Evolutionary conservation across 495 filamentous ascomycete genomes (phyloP).

Genomic region (Podospora pseudocomata): DNA sequence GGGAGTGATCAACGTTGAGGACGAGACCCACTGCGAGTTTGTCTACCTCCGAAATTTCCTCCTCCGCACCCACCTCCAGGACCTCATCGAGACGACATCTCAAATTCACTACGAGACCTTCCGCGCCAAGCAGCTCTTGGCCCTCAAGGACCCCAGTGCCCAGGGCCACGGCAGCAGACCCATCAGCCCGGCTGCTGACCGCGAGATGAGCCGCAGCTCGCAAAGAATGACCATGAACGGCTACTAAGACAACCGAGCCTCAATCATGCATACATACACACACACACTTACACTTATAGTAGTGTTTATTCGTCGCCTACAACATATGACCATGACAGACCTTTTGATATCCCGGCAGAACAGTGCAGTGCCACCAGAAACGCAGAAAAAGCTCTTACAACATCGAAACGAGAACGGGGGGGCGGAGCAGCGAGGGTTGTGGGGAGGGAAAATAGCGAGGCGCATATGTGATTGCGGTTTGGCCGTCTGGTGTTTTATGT

Average conservation of each 20-base stretch:
- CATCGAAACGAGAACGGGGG: slow-evolving; percentile 5
- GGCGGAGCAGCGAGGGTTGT: slow-evolving; percentile 10
- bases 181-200: slow-evolving; percentile 89
- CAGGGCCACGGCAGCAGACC: slow-evolving; percentile 83
- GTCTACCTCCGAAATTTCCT: slow-evolving; percentile 97
- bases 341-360: slow-evolving; percentile 25
- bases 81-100: slow-evolving; percentile 98
- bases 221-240: slow-evolving; percentile 98
- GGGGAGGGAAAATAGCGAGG: slow-evolving; percentile 23
- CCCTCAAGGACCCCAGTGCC: slow-evolving; percentile 95
- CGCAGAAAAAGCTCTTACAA: slow-evolving; percentile 14
- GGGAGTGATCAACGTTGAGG: slow-evolving; percentile 99
- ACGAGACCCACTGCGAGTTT: slow-evolving; percentile 99
- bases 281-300: neutral
- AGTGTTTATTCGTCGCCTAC: slow-evolving; percentile 11
- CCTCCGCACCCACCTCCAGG: slow-evolving; percentile 91
- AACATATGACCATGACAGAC: slow-evolving; percentile 17
- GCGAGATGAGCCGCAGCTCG: slow-evolving; percentile 93
- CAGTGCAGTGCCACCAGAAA: slow-evolving; percentile 8
- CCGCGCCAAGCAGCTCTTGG: slow-evolving; percentile 97
- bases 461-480: slow-evolving; percentile 19
- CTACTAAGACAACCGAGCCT: slow-evolving; percentile 54
- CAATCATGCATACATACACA: neutral
- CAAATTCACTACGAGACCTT: slow-evolving; percentile 99
- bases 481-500: slow-evolving; percentile 29